phyloP scores from a whole-genome alignment of 78 protist species.

The Mastigamoeba balamuthi region DNA sequence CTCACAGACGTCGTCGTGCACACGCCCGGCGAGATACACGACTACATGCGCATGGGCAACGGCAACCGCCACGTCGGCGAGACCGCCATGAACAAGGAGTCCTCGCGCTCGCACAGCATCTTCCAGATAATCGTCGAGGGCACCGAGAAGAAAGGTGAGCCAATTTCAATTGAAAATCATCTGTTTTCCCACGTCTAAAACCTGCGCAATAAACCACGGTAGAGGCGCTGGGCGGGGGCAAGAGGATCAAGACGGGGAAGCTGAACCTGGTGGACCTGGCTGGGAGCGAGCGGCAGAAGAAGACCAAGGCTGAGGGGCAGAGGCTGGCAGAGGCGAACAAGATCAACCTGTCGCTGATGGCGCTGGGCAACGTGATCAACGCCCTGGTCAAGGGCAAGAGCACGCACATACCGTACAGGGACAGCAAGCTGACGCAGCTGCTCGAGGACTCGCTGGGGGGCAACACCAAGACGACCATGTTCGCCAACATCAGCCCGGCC shows the following conservation, averaged over 20 bases:
- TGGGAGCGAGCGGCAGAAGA: constrained; percentile 63
- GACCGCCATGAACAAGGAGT: constrained; percentile 60
- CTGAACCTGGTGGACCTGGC: constrained; percentile 86
- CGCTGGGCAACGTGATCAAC: constrained; percentile 69
- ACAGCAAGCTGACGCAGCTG: constrained; percentile 67
- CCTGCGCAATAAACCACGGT: not conserved
- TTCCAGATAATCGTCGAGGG: constrained; percentile 38
- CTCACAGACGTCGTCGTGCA: constrained; percentile 27
- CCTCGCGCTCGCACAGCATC: constrained; percentile 66
- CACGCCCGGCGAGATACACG: constrained; percentile 12
- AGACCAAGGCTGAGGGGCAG: constrained; percentile 71
- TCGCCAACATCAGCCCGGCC: constrained; percentile 75
- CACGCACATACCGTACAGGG: constrained; percentile 78
- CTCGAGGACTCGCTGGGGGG: constrained; percentile 86
- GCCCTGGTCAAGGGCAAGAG: constrained; percentile 56
- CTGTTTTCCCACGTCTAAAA: not conserved
- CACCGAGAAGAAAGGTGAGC: not conserved
- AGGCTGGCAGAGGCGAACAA: constrained; percentile 61
- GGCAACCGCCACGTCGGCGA: constrained; percentile 50
- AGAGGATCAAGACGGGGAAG: constrained; percentile 30
- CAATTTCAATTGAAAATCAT: not conserved
- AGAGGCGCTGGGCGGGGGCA: no score
- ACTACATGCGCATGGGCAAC: constrained; percentile 10
- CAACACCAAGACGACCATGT: constrained; percentile 75
- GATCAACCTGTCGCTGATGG: constrained; percentile 73